These are phyloP conservation scores for Hortiboletus rubellus DNA, from an alignment of 1,284 basidiomycete genomes.

Conservation along the genomic window DNA sequence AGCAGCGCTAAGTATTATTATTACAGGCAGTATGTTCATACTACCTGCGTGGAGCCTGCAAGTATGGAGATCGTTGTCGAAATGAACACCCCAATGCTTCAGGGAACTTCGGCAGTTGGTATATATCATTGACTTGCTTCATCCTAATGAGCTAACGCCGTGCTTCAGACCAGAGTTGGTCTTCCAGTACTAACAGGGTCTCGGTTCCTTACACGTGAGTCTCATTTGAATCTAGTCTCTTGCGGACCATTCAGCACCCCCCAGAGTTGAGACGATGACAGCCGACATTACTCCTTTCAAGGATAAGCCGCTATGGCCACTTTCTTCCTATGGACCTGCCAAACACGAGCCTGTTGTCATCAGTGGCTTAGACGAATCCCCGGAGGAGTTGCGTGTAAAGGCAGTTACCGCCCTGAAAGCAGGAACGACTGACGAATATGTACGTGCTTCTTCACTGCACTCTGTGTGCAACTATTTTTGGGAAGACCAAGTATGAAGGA, in stretches of 20 bases:
- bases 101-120: conserved; percentile 41
- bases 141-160: conserved; percentile 13
- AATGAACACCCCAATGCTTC: conserved; percentile 60
- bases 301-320: conserved; percentile 81
- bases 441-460: conserved; percentile 1
- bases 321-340: conserved; percentile 78
- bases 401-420: conserved; percentile 59
- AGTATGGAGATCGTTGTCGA: conserved; percentile 65
- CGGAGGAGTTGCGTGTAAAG: conserved; percentile 79
- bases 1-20: conserved; percentile 5
- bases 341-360: conserved; percentile 77
- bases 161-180: conserved; percentile 46
- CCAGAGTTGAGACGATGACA: conserved; percentile 59
- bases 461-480: not conserved
- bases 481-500: conserved; percentile 57
- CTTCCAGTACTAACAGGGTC: conserved; percentile 25
- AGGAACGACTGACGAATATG: conserved; percentile 69
- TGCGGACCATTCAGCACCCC: conserved; percentile 9
- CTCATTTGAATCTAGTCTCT: conserved; percentile 11
- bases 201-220: conserved; percentile 46
- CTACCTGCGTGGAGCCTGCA: conserved; percentile 67
- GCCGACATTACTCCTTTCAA: conserved; percentile 57
- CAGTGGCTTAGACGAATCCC: conserved; percentile 68
- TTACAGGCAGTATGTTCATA: conserved; percentile 52
- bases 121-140: conserved; percentile 6